Evolutionary conservation across 345 rosid genomes (phyloP), one percentile per base, ranked within the genome.

Genomic region (Cochlearia excelsa): DNA sequence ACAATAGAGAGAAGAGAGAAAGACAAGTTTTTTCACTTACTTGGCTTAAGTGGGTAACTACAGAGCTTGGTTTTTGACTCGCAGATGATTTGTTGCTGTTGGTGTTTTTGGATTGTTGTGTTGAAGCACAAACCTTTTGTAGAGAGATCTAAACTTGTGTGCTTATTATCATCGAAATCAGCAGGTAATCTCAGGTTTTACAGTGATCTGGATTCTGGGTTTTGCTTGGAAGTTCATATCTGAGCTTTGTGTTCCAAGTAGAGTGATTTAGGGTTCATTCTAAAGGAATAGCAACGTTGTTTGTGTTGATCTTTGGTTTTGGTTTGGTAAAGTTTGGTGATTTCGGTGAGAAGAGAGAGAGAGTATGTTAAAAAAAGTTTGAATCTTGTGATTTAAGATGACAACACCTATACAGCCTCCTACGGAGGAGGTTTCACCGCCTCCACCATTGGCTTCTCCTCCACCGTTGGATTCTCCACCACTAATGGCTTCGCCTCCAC

Each of bases 381-480:
- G 49, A 42, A 29, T 56, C 7, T 64, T 35, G 26, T 23, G 70
- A 40, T 53, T 63, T 44, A 63, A 16, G 75, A 91, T 91, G 98
- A 79, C 96, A 38, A 59, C 85, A 46, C 57, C 78, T 3, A 68
- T 77, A 27, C 86, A 84, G 55, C 23, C 89, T 31, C 82, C 87
- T 48, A n/a, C 75, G 46, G 75, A 73, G 43, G 76, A 61, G 75
- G 72, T 72, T 61, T 65, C 88, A 39, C 84, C 84, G 23, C 27
- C 77, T 57, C 54, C 75, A 26, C 50, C 27, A 11, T 5, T 51
- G 49, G 4, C 58, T 2, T 30, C 40, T 7, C 56, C 56, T 2
- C 66, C 79, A 9, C 49, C 72, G 27, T n/a, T 69, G 27, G 26
- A 61, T 16, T 34, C 48, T 29, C 48, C 70, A 5, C 72, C 68